phyloP scores from a whole-genome alignment of 2,329 filamentous ascomycete species.

The Eutypella sp. region DNA sequence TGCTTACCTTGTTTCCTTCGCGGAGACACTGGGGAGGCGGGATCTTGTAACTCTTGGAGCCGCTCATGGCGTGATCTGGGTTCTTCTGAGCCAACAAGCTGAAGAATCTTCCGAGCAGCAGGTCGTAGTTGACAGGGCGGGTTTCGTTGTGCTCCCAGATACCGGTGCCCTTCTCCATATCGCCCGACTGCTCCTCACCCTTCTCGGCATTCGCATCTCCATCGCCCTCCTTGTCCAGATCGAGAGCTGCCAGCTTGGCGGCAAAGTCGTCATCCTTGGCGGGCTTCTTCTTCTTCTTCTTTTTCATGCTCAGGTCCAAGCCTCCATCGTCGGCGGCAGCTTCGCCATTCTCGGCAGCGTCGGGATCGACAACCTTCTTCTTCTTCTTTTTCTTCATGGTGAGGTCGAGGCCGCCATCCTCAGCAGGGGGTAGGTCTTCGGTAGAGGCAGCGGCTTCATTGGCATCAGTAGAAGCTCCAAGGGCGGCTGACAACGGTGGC shows the following conservation, averaged over 20 bases:
- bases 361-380: conserved; percentile 40
- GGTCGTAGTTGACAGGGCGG: conserved; percentile 74
- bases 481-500: conserved; percentile 52
- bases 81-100: conserved; percentile 91
- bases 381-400: conserved; percentile 76
- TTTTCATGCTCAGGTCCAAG: conserved; percentile 74
- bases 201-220: conserved; percentile 41
- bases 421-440: conserved; percentile 26
- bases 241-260: conserved; percentile 57
- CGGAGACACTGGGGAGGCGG: conserved; percentile 96
- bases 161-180: conserved; percentile 82
- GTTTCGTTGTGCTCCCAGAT: conserved; percentile 83
- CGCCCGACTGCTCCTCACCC: conserved; percentile 59
- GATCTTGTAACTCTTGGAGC: conserved; percentile 96
- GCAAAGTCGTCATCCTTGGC: conserved; percentile 46
- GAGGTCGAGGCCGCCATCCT: conserved; percentile 60
- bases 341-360: conserved; percentile 42
- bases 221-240: conserved; percentile 59
- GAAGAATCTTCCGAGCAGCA: conserved; percentile 91
- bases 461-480: conserved; percentile 50
- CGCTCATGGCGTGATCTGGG: conserved; percentile 86
- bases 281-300: conserved; percentile 58
- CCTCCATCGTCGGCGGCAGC: conserved; percentile 56
- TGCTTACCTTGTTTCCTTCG: conserved; percentile 80
- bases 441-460: conserved; percentile 36